Evolutionary conservation across 164 flowering plant species (phyloP).

Genomic region (Chimonanthus salicifolius): DNA sequence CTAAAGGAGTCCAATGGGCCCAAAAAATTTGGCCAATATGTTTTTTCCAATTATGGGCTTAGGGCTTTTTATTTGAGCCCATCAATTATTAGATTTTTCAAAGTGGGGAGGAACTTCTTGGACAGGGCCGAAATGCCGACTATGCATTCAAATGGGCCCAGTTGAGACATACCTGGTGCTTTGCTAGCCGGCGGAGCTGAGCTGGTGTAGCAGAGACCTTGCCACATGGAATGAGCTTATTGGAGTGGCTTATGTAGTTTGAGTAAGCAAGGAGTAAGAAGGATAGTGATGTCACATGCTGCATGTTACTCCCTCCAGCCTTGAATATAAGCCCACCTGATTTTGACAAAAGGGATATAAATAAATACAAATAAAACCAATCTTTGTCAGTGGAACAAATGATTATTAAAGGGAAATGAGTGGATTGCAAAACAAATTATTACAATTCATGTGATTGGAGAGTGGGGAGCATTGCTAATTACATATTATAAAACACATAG

Average conservation of each 20-base stretch:
- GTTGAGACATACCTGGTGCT: conserved; percentile 58
- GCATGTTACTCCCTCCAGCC: conserved; percentile 96
- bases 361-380: no score
- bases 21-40: neutral
- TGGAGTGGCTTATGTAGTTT: conserved; percentile 89
- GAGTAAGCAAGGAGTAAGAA: conserved; percentile 84
- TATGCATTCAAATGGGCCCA: neutral
- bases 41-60: neutral
- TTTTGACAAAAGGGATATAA: neutral
- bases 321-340: conserved; percentile 88
- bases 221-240: conserved; percentile 77
- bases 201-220: conserved; percentile 48
- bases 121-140: neutral
- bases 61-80: neutral
- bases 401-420: no score
- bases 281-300: conserved; percentile 94
- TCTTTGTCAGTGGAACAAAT: no score
- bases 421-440: no score
- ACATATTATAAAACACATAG: no score
- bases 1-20: no score
- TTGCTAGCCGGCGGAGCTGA: conserved; percentile 63
- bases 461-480: no score
- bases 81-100: neutral
- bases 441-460: no score
- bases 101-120: neutral